phyloP scores from a whole-genome alignment of 306 rosid species.

The Potentilla sterilis region DNA sequence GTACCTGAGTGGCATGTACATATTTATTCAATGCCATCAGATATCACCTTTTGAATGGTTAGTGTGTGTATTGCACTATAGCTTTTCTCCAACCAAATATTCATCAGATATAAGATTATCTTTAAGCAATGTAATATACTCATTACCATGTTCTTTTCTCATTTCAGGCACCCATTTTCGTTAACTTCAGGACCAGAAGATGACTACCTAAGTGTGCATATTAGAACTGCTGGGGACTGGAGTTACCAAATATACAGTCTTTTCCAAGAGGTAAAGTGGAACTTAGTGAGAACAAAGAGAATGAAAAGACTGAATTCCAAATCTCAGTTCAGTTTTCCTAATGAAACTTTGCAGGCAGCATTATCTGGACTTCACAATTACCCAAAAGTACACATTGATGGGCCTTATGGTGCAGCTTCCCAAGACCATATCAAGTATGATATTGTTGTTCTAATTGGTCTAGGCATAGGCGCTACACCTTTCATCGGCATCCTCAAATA shows the following conservation, averaged over 20 bases:
- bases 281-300: background rate
- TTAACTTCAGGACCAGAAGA: constrained; percentile 88
- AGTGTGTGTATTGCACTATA: background rate
- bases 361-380: constrained; percentile 37
- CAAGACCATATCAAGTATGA: constrained; percentile 89
- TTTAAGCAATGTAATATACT: background rate
- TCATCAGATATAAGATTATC: background rate
- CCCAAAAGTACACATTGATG: constrained; percentile 79
- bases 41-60: constrained; percentile 83
- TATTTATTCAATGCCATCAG: constrained; percentile 86
- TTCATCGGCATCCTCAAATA: constrained; percentile 91
- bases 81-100: background rate
- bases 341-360: constrained; percentile 41
- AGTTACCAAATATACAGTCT: constrained; percentile 63
- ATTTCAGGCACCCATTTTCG: constrained; percentile 92
- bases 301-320: background rate
- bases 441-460: constrained; percentile 66
- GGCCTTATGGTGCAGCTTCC: constrained; percentile 85
- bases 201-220: constrained; percentile 75
- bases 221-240: constrained; percentile 87
- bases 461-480: constrained; percentile 92
- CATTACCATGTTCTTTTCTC: constrained; percentile 26
- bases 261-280: constrained; percentile 67
- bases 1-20: constrained; percentile 86
- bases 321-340: background rate